Conservation (phyloP, 495 filamentous ascomycete genomes). For the Aspergillus cavernicola region DNA sequence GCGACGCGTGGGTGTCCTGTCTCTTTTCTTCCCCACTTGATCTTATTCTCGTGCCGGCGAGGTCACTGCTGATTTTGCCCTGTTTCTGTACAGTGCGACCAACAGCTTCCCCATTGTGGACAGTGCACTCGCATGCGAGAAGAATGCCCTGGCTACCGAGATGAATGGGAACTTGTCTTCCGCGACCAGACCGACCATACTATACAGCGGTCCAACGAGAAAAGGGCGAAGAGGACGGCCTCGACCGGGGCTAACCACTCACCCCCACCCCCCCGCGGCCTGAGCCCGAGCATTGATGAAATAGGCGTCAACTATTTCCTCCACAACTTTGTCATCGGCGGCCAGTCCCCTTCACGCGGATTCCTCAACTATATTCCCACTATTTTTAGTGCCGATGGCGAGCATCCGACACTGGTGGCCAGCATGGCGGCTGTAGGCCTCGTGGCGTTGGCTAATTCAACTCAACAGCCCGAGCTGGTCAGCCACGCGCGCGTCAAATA, state of each 20-base stretch:
- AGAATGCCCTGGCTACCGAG: constrained; percentile 27
- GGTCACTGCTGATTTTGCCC: neutral
- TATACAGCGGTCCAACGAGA: constrained; percentile 23
- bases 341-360: constrained; percentile 23
- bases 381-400: constrained; percentile 21
- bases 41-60: neutral
- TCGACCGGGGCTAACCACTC: neutral
- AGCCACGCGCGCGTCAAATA: constrained; percentile 38
- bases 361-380: constrained; percentile 31
- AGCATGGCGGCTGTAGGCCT: constrained; percentile 46
- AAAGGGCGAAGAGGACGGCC: constrained; percentile 1
- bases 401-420: constrained; percentile 30
- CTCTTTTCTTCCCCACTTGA: neutral
- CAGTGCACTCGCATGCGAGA: constrained; percentile 27
- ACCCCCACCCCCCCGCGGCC: constrained; percentile 6
- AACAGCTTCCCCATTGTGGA: constrained; percentile 25
- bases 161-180: constrained; percentile 25
- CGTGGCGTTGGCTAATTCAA: constrained; percentile 34
- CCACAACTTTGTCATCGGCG: constrained; percentile 28
- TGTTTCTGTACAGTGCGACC: constrained; percentile 27
- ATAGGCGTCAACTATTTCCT: constrained; percentile 36
- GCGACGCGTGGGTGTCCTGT: constrained; percentile 17
- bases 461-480: constrained; percentile 29
- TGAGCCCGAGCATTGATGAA: constrained; percentile 19
- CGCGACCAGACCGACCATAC: constrained; percentile 21